These are phyloP conservation scores for Microsporum ferrugineum DNA, from an alignment of 2,329 filamentous ascomycete species.

Conservation along the genomic window DNA sequence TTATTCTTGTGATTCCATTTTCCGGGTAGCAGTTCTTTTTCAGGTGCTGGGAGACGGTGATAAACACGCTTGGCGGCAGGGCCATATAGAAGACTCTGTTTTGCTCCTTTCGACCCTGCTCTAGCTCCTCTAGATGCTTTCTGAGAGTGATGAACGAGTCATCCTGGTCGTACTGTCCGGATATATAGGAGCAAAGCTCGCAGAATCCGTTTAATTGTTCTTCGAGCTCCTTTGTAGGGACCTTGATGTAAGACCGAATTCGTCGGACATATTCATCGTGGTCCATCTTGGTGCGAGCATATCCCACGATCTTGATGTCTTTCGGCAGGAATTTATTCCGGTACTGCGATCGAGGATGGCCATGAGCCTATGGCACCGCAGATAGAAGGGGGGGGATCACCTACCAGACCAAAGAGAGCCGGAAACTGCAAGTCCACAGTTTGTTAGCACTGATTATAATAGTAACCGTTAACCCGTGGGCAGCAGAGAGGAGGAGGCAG, in stretches of 20 bases:
- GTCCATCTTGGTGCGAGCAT: constrained; percentile 99
- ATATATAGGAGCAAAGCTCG: constrained; percentile 78
- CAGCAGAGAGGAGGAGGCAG: constrained; percentile 24
- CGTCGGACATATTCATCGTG: constrained; percentile 87
- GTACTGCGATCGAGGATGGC: constrained; percentile 48
- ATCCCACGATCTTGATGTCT: constrained; percentile 93
- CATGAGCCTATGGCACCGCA: background rate
- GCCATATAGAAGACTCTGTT: constrained; percentile 99
- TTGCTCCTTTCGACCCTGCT: constrained; percentile 68
- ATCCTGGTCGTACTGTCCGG: constrained; percentile 96
- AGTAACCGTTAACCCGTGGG: background rate
- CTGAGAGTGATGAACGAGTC: constrained; percentile 81
- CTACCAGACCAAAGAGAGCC: constrained; percentile 90
- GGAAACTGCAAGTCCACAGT: constrained; percentile 55
- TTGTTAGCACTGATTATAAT: constrained; percentile 10
- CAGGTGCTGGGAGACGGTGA: constrained; percentile 88
- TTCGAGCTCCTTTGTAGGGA: constrained; percentile 92
- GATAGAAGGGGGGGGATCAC: constrained; percentile 30
- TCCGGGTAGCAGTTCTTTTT: constrained; percentile 95
- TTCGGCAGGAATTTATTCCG: constrained; percentile 97
- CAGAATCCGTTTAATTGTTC: constrained; percentile 88
- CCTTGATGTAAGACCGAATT: constrained; percentile 98
- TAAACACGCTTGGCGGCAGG: constrained; percentile 93
- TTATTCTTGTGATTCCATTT: constrained; percentile 82
- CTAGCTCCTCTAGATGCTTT: constrained; percentile 73